Base-by-base conservation (phyloP, 2,329 filamentous ascomycete genomes). In the Xylariomycetidae sp. region DNA sequence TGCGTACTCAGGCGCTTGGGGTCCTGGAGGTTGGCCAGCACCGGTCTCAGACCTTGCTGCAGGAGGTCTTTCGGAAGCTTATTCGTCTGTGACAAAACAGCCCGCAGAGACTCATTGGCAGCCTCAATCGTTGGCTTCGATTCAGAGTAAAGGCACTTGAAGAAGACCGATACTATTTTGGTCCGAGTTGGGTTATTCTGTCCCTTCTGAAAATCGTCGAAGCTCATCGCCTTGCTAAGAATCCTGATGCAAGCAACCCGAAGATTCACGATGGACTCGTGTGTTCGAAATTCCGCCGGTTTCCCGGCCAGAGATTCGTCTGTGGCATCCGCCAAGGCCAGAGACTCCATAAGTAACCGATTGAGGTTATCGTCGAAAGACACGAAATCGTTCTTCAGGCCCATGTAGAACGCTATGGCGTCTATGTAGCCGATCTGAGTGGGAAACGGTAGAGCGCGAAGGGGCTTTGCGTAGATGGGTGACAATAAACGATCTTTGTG, bases 391-490 rank as follows among this genome's bases (percentile, higher is more conserved):
- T 82, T 79, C 56, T 93, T 90, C 30, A 98, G 70, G 36, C 82
- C 82, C 65, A 99, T 76, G 54, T 93, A 93, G 59, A 93, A 98
- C 0, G 87, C 95, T 54, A 98, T 88, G 1, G 92, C 92, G 56
- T 98, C 93, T 47, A 99, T 95, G 54, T 94, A 96, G 4, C 92
- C 93, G 47, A 98, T 98, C 63, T 98, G 93, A 3, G 87, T 90
- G 5, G 86, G 74, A 54, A 98, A 98, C 0, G 92, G 92, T 40
- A 99, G 67, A 1, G 92, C 93, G 40, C 92, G 77, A 14, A 99
- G 63, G 10, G 92, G 92, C 57, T 99, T 99, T 46, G 86, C 85
- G 65, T 92, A 98, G 29, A 99, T 95, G 0, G 89, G 87, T 39
- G 81, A 74, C n/a, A 96, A 68, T 22, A 96, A 73, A 19, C 87